Evolutionary conservation across 257 asterid species (phyloP).

Genomic region (Cruciata laevipes): DNA sequence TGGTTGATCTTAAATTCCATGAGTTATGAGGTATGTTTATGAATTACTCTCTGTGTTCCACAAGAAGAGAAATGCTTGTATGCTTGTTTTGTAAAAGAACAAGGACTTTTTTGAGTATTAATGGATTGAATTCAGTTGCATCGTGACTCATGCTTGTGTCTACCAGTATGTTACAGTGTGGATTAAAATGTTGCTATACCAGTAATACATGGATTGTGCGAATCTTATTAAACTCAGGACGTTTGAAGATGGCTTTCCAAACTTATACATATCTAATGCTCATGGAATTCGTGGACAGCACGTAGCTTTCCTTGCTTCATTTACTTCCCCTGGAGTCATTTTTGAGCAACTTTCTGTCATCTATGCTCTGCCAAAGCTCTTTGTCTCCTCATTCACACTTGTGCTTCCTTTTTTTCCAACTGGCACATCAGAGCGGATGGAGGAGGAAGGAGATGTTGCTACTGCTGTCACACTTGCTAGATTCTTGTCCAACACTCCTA

Average conservation of each 20-base stretch:
- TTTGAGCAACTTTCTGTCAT: slow-evolving; percentile 89
- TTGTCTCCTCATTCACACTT: slow-evolving; percentile 89
- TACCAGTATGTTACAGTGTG: not conserved
- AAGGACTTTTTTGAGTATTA: not conserved
- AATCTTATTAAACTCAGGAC: slow-evolving; percentile 46
- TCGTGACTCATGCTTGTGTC: not conserved
- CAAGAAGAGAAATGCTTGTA: not conserved
- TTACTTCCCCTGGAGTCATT: slow-evolving; percentile 94
- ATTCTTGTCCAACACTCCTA: slow-evolving; percentile 84
- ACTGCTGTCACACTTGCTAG: slow-evolving; percentile 97
- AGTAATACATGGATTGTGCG: slow-evolving; percentile 11
- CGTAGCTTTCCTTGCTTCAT: slow-evolving; percentile 96
- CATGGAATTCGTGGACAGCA: slow-evolving; percentile 95
- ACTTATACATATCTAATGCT: slow-evolving; percentile 89
- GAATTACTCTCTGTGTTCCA: no score
- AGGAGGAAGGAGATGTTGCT: slow-evolving; percentile 99
- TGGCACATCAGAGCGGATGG: slow-evolving; percentile 98
- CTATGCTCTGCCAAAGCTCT: slow-evolving; percentile 85
- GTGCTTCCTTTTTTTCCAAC: slow-evolving; percentile 98
- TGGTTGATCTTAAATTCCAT: not conserved
- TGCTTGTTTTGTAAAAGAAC: not conserved
- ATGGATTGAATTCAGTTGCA: not conserved
- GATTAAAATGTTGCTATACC: slow-evolving; percentile 7
- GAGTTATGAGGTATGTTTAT: not conserved
- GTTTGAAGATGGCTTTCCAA: slow-evolving; percentile 97